Base-by-base conservation (phyloP, 331 rosid genomes). In the Malus hybrid region DNA sequence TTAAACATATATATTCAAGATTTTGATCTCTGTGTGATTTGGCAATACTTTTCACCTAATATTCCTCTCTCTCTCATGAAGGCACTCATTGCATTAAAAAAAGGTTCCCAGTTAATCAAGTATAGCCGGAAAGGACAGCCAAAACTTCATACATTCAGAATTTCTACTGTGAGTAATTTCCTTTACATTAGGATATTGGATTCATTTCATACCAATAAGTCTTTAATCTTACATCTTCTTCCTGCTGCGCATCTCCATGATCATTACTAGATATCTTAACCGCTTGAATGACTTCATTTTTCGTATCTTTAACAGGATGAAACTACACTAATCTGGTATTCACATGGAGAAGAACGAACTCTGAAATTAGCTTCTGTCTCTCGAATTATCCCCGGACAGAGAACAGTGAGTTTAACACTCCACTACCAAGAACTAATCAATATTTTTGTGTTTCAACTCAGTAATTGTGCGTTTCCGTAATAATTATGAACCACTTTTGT, bases 71-170 rank as follows among this genome's bases (percentile, higher is more conserved):
- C 1, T 80, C 75, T 86, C 72, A 70, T 87, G 85, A 84, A 94
- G 98, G 90, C 89, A 78, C 80, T 91, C 58, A 8, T 80, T 79
- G 75, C 82, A 70, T 87, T 94, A 52, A 94, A 94, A 79, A 91
- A 81, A 74, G 98, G 98, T 39, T 81, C 92, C 72, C 96, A 88
- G 69, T 75, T 91, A 78, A 77, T 91, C 72, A 91, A 94, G 93
- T 91, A 42, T 42, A 42, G 46, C 46, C 46, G 93, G 39, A 81
- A 94, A 84, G 93, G 96, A 77, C 90, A 87, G 82, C 98, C 97
- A 52, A 91, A 90, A 77, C 73, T 94, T 81, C 77, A 88, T 85
- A 80, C 86, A 29, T 91, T 94, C 88, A 86, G 96, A 89, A 84
- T 94, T 77, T 94, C 98, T 82, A 13, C 76, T 70, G 97, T 91